These are phyloP conservation scores for Hypericum perforatum DNA, from an alignment of 345 rosid genomes.

Conservation along the genomic window DNA sequence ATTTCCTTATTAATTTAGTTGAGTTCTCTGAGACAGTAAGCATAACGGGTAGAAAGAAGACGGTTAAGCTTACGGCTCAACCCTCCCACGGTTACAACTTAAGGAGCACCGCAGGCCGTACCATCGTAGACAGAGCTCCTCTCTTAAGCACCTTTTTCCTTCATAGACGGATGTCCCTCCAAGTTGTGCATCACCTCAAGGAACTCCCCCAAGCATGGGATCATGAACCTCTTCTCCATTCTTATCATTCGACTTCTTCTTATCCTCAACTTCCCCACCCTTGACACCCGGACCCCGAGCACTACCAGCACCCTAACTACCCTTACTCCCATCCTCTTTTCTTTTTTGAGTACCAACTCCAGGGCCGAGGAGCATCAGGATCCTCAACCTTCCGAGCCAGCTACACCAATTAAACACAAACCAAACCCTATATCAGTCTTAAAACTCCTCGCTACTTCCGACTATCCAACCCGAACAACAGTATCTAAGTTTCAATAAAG, in stretches of 20 bases:
- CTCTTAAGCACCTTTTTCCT: too few species aligned
- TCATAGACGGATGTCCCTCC: too few species aligned
- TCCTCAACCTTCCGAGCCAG: constrained; percentile 66
- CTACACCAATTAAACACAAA: too few species aligned
- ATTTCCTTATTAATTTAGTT: too few species aligned
- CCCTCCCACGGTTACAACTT: too few species aligned
- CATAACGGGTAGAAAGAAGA: too few species aligned
- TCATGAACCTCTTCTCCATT: constrained; percentile 35
- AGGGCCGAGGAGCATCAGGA: constrained; percentile 58
- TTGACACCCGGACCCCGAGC: constrained; percentile 6
- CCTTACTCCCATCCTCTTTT: constrained; percentile 28
- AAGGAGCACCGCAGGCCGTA: too few species aligned
- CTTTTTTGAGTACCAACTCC: constrained; percentile 67
- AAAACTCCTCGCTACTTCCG: too few species aligned
- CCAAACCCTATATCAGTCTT: too few species aligned
- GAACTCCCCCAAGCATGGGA: constrained; percentile 49
- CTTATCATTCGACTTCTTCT: constrained; percentile 11
- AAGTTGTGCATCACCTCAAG: constrained; percentile 78
- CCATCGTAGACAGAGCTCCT: too few species aligned
- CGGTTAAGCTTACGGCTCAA: too few species aligned
- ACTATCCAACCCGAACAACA: not conserved
- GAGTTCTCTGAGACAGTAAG: too few species aligned
- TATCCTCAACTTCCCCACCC: constrained; percentile 25
- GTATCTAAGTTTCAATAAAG: not conserved
- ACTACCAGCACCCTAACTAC: constrained; percentile 10